Percentiles rank a stretch among this genome's conserved stretches.
These are phyloP conservation scores for Yamadazyma paraphyllophila DNA, from an alignment of 805 yeast species.

Conservation along the genomic window DNA sequence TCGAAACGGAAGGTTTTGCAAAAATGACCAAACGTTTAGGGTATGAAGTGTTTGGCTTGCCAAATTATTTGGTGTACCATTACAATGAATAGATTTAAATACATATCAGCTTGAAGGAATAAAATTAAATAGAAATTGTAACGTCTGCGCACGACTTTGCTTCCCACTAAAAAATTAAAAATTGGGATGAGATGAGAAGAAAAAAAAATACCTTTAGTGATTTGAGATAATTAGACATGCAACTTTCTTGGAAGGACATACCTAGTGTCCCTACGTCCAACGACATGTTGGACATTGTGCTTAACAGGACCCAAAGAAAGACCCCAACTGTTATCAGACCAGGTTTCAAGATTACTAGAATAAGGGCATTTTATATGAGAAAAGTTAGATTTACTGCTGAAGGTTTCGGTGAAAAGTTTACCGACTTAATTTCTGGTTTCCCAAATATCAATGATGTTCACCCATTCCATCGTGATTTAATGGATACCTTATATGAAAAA, in stretches of 20 bases:
- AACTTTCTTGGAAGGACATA: constrained; percentile 97
- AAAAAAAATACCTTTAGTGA: constrained; percentile 6
- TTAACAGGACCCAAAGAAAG: constrained; percentile 96
- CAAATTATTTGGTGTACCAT: constrained; percentile 91
- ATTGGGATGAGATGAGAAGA: constrained; percentile 14
- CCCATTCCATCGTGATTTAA: constrained; percentile 96
- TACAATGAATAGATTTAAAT: constrained; percentile 61
- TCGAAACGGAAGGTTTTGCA: constrained; percentile 98
- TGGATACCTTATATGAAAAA: constrained; percentile 97
- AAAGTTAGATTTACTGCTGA: constrained; percentile 95
- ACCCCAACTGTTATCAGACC: constrained; percentile 98
- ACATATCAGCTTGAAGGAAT: neutral
- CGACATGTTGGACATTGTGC: constrained; percentile 93
- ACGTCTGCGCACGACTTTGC: neutral
- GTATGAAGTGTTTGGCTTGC: constrained; percentile 87
- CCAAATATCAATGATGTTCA: constrained; percentile 97
- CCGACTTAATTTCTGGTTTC: constrained; percentile 80
- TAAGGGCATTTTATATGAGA: constrained; percentile 96
- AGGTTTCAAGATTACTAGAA: constrained; percentile 94
- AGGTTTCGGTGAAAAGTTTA: constrained; percentile 91
- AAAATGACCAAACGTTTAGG: constrained; percentile 95
- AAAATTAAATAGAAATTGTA: neutral
- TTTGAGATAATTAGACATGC: constrained; percentile 53
- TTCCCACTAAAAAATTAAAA: neutral
- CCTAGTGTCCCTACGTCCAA: constrained; percentile 91